Conservation (phyloP, 139 green algal species). For the Tetraselmis striata region DNA sequence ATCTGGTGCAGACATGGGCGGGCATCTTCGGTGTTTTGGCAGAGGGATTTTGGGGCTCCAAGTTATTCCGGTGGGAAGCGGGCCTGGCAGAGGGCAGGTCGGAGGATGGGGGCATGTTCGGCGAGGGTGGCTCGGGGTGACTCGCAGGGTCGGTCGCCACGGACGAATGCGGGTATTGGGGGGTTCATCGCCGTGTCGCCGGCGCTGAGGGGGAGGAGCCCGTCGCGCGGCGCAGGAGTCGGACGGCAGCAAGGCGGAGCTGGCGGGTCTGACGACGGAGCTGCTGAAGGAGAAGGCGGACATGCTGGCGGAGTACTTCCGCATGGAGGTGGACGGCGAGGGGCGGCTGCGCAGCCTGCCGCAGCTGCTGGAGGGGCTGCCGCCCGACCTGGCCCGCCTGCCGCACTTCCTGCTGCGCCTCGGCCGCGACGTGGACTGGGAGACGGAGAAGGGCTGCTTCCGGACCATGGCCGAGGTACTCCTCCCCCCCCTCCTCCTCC, state of each 20-base stretch:
- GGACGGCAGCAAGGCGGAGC: slow-evolving; percentile 49
- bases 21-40: no score
- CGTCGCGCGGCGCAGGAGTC: slow-evolving; percentile 7
- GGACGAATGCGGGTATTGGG: no score
- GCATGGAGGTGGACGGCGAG: slow-evolving; percentile 25
- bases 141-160: no score
- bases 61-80: no score
- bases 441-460: slow-evolving; percentile 19
- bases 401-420: slow-evolving; percentile 25
- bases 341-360: slow-evolving; percentile 13
- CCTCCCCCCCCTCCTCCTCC: no score
- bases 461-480: slow-evolving; percentile 13
- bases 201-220: no score
- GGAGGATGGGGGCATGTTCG: no score
- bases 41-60: no score
- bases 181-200: no score
- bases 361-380: slow-evolving; percentile 15
- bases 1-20: no score
- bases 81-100: no score
- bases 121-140: no score
- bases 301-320: slow-evolving; percentile 62
- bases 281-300: slow-evolving; percentile 54
- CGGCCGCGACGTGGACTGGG: slow-evolving; percentile 22
- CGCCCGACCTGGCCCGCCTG: slow-evolving; percentile 19
- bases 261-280: slow-evolving; percentile 45